Conservation (phyloP, 1,284 basidiomycete species). For the Irpex sp. region DNA sequence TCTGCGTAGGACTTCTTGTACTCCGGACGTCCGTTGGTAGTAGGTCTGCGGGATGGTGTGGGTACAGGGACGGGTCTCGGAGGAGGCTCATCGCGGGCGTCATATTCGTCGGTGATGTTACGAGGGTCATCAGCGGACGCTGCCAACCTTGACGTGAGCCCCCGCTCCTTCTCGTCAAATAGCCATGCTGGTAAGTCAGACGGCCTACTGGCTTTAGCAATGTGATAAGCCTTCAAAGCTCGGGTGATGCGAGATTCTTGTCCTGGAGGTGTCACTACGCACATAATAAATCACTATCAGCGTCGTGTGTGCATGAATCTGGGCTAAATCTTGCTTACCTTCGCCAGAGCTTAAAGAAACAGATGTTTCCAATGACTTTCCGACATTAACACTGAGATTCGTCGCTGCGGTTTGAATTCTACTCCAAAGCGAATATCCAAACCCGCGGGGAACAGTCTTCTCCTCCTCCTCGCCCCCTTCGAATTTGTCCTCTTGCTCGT, state of each 20-base stretch:
- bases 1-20: slow-evolving; percentile 27
- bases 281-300: neutral
- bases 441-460: slow-evolving; percentile 23
- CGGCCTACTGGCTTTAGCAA: slow-evolving; percentile 53
- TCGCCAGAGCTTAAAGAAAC: slow-evolving; percentile 42
- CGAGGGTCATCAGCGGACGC: neutral
- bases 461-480: slow-evolving; percentile 10
- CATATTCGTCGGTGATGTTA: neutral
- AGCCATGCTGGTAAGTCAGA: slow-evolving; percentile 67
- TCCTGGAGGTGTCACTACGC: slow-evolving; percentile 49
- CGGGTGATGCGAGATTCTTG: slow-evolving; percentile 57
- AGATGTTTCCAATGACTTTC: slow-evolving; percentile 52
- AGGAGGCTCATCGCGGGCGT: neutral
- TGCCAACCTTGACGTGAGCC: slow-evolving; percentile 14
- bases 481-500: slow-evolving; percentile 2
- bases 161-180: slow-evolving; percentile 55
- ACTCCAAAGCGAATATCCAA: slow-evolving; percentile 50
- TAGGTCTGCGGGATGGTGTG: neutral
- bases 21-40: neutral
- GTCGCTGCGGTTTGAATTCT: slow-evolving; percentile 52
- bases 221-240: slow-evolving; percentile 67
- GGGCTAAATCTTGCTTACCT: slow-evolving; percentile 32
- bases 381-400: slow-evolving; percentile 52
- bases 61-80: neutral
- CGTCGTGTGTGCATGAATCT: neutral